Base-by-base conservation (phyloP, 768 basidiomycete genomes). In the Pluteus cervinus region DNA sequence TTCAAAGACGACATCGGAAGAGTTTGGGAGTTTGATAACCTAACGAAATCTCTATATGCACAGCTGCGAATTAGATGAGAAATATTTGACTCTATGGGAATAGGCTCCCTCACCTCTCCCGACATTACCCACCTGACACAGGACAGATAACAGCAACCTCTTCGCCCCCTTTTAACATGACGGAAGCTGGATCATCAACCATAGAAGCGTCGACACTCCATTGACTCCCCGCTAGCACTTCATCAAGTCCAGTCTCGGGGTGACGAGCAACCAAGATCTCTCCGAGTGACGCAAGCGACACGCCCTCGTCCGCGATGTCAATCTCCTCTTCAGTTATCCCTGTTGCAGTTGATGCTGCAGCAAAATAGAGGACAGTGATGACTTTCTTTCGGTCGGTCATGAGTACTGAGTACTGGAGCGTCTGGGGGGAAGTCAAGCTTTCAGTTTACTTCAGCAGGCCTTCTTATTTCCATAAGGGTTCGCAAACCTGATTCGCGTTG, bases 121-220 rank as follows among this genome's bases (percentile, higher is more conserved):
- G 17, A 29, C 23, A 32, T 60, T 56, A 87, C 22, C 86, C 86
- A 4, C 88, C 87, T 36, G 83, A 86, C 1, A 89, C 86, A 7
- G 84, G 86, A 46, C 81, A 82, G 29, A 90, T 89, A 17, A 89
- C 69, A 10, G 79, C 85, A 6, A 88, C 74, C 49, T 85, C 81
- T 55, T 89, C 85, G 15, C 84, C 86, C 8, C 83, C 82, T 30
- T 57, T 67, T 31, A 90, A 55, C 9, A 61, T 40, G 14, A 74
- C 59, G 1, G 44, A 42, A n/a, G 63, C 60, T 2, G 70, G 69
- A 42, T 79, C 67, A 9, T 81, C 75, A 2, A 86, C 70, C 83
- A 88, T 88, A 59, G 86, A 84, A 36, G 71, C 81, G 49, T 88
- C 64, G 9, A 89, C 83, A 49, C 86, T 86, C 86, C 87, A 88